Percentiles rank a stretch among this genome's conserved stretches.
phyloP scores from a whole-genome alignment of 495 filamentous ascomycete species.

The Talaromyces adpressus region DNA sequence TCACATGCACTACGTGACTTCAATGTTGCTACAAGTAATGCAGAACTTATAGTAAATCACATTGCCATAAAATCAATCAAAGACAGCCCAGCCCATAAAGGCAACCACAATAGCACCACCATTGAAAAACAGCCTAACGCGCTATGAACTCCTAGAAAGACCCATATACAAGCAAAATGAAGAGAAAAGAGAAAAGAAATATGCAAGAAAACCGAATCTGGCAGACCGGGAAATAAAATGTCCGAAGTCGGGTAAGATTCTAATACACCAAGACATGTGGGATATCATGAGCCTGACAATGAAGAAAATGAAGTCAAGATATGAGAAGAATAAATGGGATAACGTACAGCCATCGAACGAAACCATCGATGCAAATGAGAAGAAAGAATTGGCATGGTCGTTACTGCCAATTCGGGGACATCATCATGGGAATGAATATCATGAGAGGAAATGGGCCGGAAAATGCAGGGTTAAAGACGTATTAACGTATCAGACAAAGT shows the following conservation, averaged over 20 bases:
- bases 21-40: too few species aligned
- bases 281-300: conserved; percentile 17
- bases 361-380: neutral
- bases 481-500: neutral
- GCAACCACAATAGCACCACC: neutral
- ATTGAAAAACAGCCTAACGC: neutral
- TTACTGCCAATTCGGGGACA: neutral
- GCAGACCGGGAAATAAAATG: neutral
- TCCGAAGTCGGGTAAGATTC: neutral
- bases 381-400: conserved; percentile 4
- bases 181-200: neutral
- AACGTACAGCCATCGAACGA: conserved; percentile 8
- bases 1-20: too few species aligned
- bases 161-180: neutral
- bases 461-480: neutral
- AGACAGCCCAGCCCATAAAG: neutral
- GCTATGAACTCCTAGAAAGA: neutral
- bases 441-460: neutral
- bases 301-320: conserved; percentile 7
- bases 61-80: neutral
- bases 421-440: neutral
- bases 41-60: too few species aligned
- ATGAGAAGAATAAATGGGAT: neutral
- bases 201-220: neutral
- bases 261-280: conserved; percentile 14